Evolutionary conservation across 1,139 yeast species (phyloP).

Genomic region (Candida sanyaensis): DNA sequence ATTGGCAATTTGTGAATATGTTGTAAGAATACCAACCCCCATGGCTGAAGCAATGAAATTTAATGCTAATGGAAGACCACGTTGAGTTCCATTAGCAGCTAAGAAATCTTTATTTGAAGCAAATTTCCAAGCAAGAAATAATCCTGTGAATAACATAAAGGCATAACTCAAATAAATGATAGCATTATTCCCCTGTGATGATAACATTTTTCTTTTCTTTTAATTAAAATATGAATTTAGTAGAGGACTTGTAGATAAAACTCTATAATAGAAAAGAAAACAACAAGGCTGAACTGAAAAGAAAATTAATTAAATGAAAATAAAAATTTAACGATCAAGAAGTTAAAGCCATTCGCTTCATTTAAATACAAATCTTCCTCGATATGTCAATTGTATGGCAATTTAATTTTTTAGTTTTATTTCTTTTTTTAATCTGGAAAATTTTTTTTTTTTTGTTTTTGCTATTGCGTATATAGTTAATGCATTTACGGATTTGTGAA

Average conservation of each 20-base stretch:
- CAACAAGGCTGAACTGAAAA: not conserved
- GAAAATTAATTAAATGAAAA: not conserved
- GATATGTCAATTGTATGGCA: not conserved
- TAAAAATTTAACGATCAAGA: not conserved
- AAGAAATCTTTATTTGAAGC: conserved; percentile 56
- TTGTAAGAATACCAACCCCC: conserved; percentile 88
- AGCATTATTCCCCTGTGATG: conserved; percentile 61
- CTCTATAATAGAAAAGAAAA: not conserved
- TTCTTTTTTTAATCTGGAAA: not conserved
- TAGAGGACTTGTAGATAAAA: no score
- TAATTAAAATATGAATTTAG: no score
- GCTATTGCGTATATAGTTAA: no score
- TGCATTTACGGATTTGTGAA: no score
- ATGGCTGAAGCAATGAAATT: conserved; percentile 88
- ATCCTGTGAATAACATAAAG: conserved; percentile 60
- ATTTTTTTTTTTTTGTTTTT: no score
- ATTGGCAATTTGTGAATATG: conserved; percentile 86
- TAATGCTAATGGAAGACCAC: conserved; percentile 77
- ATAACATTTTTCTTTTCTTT: conserved; percentile 19
- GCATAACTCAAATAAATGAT: conserved; percentile 76
- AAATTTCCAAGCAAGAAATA: conserved; percentile 56
- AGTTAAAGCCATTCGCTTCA: not conserved
- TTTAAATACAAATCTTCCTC: not conserved
- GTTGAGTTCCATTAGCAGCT: conserved; percentile 78
- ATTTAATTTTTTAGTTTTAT: not conserved